Base-by-base conservation (phyloP, 1,284 basidiomycete species). In the Irpex sp. region DNA sequence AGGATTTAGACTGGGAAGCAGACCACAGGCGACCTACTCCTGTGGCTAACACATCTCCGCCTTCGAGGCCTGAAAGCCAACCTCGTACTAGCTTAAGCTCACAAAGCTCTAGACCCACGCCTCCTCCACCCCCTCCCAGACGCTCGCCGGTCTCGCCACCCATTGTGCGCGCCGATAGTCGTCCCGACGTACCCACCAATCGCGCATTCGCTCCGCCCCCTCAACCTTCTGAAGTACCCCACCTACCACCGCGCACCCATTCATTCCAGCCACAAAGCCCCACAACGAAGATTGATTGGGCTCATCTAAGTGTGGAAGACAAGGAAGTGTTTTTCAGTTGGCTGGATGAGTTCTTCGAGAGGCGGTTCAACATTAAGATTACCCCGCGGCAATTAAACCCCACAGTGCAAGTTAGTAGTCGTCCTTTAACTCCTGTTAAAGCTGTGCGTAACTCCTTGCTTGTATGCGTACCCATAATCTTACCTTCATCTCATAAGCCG, bases 281-380 rank as follows among this genome's bases (percentile, higher is more conserved):
- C 15, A 19, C 44, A 31, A 63, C 72, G 8, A 68, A 65, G 55
- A 83, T 93, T 36, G 86, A 91, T 70, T 93, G 91, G 91, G 72
- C 78, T 3, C 85, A 89, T 71, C 77, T 93, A 51, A 82, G 84
- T 0, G 68, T 71, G 6, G 79, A 85, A 69, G 91, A 94, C 70
- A 93, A 92, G 72, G 74, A 84, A 38, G 82, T 77, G 15, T 87
- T 93, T 70, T 94, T 93, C 73, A 74, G 74, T 59, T 91, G 89
- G 86, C 76, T 93, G 15, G 91, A 94, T 70, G 89, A 91, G 70
- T 93, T 88, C 74, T 92, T 92, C 69, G 79, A 82, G 17, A 78
- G 79, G 49, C 79, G 77, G 61, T 69, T 82, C 5, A 65, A 67
- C 8, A 59, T 59, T 2, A 54, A 69, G 3, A 48, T 69, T n/a